Percentiles rank a stretch among this genome's conserved stretches.
These are phyloP conservation scores for Russula emetica DNA, from an alignment of 768 basidiomycete species.

Conservation along the genomic window DNA sequence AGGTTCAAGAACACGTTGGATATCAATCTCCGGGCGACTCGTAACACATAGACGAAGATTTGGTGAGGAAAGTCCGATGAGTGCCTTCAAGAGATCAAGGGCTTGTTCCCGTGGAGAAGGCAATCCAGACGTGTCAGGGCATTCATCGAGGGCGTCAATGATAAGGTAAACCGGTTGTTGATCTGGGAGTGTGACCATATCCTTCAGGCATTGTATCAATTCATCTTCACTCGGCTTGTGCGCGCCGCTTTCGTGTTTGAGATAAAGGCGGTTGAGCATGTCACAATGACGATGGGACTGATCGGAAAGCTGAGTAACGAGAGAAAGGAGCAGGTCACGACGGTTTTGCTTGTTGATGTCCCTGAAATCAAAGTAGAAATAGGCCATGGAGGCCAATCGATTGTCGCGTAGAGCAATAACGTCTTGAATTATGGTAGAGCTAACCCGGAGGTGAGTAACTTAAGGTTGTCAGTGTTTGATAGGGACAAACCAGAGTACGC, in stretches of 20 bases:
- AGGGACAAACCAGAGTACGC: neutral
- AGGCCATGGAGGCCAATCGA: neutral
- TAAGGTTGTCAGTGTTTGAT: neutral
- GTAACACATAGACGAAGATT: constrained; percentile 3
- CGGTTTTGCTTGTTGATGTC: neutral
- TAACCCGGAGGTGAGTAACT: neutral
- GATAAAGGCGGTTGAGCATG: neutral
- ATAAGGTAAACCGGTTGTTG: neutral
- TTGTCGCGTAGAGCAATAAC: neutral
- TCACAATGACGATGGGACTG: neutral
- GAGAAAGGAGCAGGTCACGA: neutral
- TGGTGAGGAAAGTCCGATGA: neutral
- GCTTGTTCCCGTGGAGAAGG: constrained; percentile 1
- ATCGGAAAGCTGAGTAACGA: neutral
- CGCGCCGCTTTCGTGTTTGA: neutral
- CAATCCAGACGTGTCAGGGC: neutral
- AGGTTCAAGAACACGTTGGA: neutral
- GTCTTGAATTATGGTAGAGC: constrained; percentile 1
- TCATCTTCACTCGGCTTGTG: neutral
- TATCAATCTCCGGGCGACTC: constrained; percentile 1
- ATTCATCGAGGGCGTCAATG: constrained; percentile 1
- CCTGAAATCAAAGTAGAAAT: constrained; percentile 1
- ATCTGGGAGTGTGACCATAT: neutral
- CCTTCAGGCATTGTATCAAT: neutral
- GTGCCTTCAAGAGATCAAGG: neutral